Base-by-base conservation (phyloP, 129 eudicot genomes). In the Smallanthus sonchifolius region DNA sequence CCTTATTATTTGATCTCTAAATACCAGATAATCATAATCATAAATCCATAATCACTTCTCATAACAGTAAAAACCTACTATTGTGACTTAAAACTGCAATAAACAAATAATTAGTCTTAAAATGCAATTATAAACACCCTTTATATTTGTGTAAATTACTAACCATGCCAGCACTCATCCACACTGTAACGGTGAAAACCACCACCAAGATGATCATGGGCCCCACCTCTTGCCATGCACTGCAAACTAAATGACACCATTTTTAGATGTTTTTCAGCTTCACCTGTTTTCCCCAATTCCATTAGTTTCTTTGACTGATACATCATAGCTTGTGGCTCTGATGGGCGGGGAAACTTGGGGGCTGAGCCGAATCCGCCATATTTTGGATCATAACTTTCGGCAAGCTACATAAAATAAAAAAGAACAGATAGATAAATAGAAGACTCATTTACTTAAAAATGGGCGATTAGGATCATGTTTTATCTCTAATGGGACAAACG, bases 121-220 rank as follows among this genome's bases (percentile, higher is more conserved):
- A 28, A 30, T 5, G 66, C 17, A 61, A 61, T 32, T 61, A 6
- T 36, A 7, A 62, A 14, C 43, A 61, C 35, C 20, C 36, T 34
- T 54, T 19, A 70, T 34, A 16, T 70, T 51, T 38, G 32, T 56
- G 5, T 56, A 72, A 67, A 69, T 47, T 16, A 81, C 96, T 75
- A 66, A 92, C 98, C 98, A 73, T 90, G 98, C 98, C 98, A 92
- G 75, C 91, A 90, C 77, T 92, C 98, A 75, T 92, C 96, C 55
- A 92, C 98, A 35, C 98, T 92, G 65, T 92, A 92, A 78, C 96
- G 83, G 76, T 92, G 98, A 77, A 92, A 92, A 30, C 98, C 98
- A 10, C 98, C 98, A 32, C 96, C 98, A 74, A 92, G 70, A 63
- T 92, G 98, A 73, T 92, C 98, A 75, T 92, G 98, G 62, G 90